phyloP scores from a whole-genome alignment of 306 rosid species.

The apple (Malus domestica) region ASM211411v1 NC_041794.1:31346001-31346500 shows the following conservation, averaged over 20 bases:
- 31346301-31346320: conserved; percentile 59
- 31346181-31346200: conserved; percentile 61
- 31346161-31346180: conserved; percentile 59
- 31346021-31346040: neutral
- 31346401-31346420: conserved; percentile 27
- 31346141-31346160: conserved; percentile 47
- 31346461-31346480: conserved; percentile 55
- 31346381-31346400: conserved; percentile 44
- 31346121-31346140: conserved; percentile 33
- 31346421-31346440: neutral
- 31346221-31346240: conserved; percentile 98
- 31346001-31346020: conserved; percentile 7
- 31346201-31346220: conserved; percentile 82
- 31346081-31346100: neutral
- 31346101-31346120: conserved; percentile 19
- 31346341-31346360: conserved; percentile 43
- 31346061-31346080: conserved; percentile 27
- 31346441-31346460: neutral
- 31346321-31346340: conserved; percentile 56
- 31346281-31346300: conserved; percentile 54
- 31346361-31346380: conserved; percentile 48
- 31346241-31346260: conserved; percentile 67
- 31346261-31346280: conserved; percentile 63
- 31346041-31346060: conserved; percentile 42
- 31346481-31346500: neutral